Conservation (phyloP, 768 basidiomycete genomes). For the Hirschioporus abietinus region DNA sequence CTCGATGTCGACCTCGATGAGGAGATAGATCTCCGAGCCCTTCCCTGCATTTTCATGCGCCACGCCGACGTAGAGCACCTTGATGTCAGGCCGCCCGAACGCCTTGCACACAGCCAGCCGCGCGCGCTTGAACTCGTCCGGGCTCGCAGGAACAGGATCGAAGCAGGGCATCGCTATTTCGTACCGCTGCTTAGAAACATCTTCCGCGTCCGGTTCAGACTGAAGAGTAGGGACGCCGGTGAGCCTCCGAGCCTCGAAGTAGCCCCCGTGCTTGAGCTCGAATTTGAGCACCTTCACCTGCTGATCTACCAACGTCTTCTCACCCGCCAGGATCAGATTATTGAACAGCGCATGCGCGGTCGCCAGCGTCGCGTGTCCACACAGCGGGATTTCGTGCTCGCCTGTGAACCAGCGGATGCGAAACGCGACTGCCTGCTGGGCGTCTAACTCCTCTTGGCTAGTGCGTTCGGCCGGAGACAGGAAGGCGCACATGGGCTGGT, state of each 20-base stretch:
- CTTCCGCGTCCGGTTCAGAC: background rate
- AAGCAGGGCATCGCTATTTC: background rate
- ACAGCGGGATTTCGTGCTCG: constrained; percentile 28
- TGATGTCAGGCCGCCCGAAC: background rate
- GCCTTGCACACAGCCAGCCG: background rate
- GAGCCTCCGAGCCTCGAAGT: background rate
- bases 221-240: too few species aligned
- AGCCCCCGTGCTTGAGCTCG: background rate
- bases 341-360: constrained; percentile 33
- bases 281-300: background rate
- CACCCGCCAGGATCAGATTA: background rate
- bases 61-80: background rate
- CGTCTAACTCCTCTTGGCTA: constrained; percentile 17
- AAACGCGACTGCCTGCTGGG: constrained; percentile 22
- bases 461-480: constrained; percentile 21
- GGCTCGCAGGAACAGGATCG: background rate
- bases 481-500: constrained; percentile 39
- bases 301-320: background rate
- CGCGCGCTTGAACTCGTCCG: background rate
- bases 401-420: constrained; percentile 35
- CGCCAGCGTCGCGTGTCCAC: constrained; percentile 42
- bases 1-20: background rate
- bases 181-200: background rate
- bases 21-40: background rate
- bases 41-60: background rate